These are phyloP conservation scores for Ogataea ramenticola DNA, from an alignment of 805 yeast species.

Conservation along the genomic window DNA sequence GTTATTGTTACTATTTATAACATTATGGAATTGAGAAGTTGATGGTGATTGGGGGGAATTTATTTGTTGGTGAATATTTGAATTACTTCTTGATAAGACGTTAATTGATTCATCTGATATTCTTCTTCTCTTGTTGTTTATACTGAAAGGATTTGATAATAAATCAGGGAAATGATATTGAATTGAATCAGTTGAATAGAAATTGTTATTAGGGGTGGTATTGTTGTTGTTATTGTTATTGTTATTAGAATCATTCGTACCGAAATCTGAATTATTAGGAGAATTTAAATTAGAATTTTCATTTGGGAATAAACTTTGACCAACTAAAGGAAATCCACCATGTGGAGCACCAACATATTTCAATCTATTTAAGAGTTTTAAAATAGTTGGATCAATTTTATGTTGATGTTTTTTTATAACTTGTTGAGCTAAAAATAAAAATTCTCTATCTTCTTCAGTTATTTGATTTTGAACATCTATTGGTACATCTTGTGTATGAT, in stretches of 20 bases:
- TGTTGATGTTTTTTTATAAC: slow-evolving; percentile 38
- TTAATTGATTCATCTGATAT: background rate
- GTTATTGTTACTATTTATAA: too few relatives aligned
- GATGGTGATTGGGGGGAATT: too few relatives aligned
- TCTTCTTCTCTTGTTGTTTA: background rate
- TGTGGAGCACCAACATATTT: slow-evolving; percentile 56
- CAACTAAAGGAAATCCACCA: slow-evolving; percentile 38
- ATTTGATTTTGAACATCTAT: slow-evolving; percentile 3
- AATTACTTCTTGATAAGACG: too few relatives aligned
- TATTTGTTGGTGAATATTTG: too few relatives aligned
- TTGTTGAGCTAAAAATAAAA: slow-evolving; percentile 53
- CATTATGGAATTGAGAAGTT: too few relatives aligned
- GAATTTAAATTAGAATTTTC: too few relatives aligned
- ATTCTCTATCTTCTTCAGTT: slow-evolving; percentile 45
- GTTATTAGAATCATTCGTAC: too few relatives aligned
- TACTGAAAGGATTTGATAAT: background rate
- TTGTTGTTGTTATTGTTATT: background rate
- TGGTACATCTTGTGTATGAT: background rate
- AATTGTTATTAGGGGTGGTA: background rate
- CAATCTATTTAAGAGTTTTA: slow-evolving; percentile 48
- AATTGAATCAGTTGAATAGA: background rate
- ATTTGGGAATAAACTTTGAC: background rate
- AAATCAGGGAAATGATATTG: background rate
- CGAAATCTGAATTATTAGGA: too few relatives aligned
- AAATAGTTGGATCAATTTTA: slow-evolving; percentile 55